These are phyloP conservation scores for Vitis hybrid DNA, from an alignment of 177 flowering plant species.

Conservation along the genomic window DNA sequence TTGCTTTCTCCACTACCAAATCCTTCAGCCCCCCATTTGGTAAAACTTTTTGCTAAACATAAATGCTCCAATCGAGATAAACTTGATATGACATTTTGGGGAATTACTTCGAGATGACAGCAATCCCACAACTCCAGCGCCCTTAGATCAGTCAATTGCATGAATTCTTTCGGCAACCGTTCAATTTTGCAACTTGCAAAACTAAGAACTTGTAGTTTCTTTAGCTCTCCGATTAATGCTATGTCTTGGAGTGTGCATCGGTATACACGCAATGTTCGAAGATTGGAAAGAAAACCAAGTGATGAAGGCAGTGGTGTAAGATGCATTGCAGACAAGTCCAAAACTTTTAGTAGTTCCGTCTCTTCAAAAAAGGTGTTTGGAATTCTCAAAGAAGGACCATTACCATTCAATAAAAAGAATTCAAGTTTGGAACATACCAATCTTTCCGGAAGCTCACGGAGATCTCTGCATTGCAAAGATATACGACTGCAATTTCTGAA, in stretches of 20 bases:
- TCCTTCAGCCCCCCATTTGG: conserved; percentile 8
- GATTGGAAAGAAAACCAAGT: conserved; percentile 1
- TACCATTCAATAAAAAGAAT: no score
- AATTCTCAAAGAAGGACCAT: neutral
- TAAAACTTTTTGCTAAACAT: neutral
- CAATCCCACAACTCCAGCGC: conserved; percentile 4
- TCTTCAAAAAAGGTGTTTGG: conserved; percentile 10
- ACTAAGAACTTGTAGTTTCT: conserved; percentile 14
- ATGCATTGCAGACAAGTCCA: neutral
- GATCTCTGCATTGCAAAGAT: neutral
- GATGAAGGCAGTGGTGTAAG: neutral
- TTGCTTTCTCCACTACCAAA: neutral
- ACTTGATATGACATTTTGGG: neutral
- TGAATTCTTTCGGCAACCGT: conserved; percentile 3
- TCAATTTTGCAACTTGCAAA: neutral
- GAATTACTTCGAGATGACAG: conserved; percentile 3
- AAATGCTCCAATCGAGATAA: conserved; percentile 22
- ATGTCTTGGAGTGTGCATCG: neutral
- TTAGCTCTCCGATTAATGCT: conserved; percentile 2
- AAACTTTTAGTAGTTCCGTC: conserved; percentile 4
- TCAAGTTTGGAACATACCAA: neutral
- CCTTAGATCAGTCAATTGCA: conserved; percentile 8
- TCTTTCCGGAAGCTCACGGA: conserved; percentile 5
- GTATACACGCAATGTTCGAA: conserved; percentile 10
- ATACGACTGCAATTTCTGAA: neutral